A percentile compares a stretch with the other conserved stretches of the same genome.
These are phyloP conservation scores for Nigrograna mackinnonii DNA, from an alignment of 2,329 filamentous ascomycete genomes.

Conservation along the genomic window DNA sequence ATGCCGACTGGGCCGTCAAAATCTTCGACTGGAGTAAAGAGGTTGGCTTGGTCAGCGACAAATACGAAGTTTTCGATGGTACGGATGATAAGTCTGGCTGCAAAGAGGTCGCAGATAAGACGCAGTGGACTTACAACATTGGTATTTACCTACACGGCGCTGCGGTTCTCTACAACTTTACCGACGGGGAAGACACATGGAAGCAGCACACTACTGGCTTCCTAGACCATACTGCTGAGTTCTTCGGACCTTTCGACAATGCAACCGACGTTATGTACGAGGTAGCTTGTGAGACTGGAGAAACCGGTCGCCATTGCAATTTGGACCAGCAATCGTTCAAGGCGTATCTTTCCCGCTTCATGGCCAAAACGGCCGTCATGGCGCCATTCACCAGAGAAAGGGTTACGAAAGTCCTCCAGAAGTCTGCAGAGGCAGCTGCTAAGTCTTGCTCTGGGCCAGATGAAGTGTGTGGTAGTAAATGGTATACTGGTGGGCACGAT, in stretches of 20 bases:
- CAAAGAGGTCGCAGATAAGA: conserved; percentile 52
- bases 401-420: conserved; percentile 42
- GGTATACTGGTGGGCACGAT: conserved; percentile 49
- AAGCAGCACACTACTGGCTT: conserved; percentile 62
- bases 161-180: conserved; percentile 60
- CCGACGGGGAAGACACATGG: conserved; percentile 55
- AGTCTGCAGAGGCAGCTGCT: conserved; percentile 48
- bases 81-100: conserved; percentile 57
- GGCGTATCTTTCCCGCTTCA: conserved; percentile 72
- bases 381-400: conserved; percentile 45
- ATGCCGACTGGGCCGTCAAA: conserved; percentile 65
- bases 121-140: conserved; percentile 62
- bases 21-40: conserved; percentile 62
- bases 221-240: conserved; percentile 52
- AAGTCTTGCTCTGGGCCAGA: conserved; percentile 46
- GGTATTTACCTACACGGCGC: conserved; percentile 60
- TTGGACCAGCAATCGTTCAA: conserved; percentile 77
- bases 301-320: conserved; percentile 59
- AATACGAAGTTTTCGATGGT: conserved; percentile 60
- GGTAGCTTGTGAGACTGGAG: conserved; percentile 64
- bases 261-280: conserved; percentile 64
- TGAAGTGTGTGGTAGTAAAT: conserved; percentile 48
- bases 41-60: conserved; percentile 54
- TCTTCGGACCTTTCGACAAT: conserved; percentile 60
- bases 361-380: conserved; percentile 48